Base-by-base conservation (phyloP, 2,329 filamentous ascomycete species). In the Stachybotrys echinatus region DNA sequence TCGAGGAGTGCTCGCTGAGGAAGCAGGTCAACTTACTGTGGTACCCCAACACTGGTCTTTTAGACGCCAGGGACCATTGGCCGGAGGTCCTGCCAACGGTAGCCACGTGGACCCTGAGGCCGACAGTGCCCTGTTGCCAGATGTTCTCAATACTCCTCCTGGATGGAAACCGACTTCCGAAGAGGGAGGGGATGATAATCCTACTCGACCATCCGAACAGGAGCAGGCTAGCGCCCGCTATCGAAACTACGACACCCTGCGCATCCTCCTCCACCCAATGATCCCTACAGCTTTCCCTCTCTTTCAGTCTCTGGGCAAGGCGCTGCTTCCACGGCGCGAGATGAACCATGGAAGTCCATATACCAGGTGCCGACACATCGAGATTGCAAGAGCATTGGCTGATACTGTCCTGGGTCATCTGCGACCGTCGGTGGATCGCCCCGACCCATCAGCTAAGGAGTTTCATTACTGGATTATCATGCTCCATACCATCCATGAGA, bases 391-490 rank as follows among this genome's bases (percentile, higher is more conserved):
- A 53, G 83, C 88, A 21, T 75, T 97, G 55, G 88, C 88, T 3
- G 76, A 84, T 51, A 83, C 85, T 23, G 75, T 90, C 39, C 71
- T 94, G 45, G 74, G 79, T 39, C 86, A 92, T 59, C 69, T 95
- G 31, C 74, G 80, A 31, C 57, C 71, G 8, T 68, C 73, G 38
- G 60, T 74, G 27, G 65, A 70, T 12, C 71, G 66, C 12, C 61
- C 69, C 8, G 70, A 74, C 50, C 74, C 75, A 20, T 79, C 77
- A 17, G 71, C 75, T 1, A 82, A 86, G 54, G 83, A 88, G 58
- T 88, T 89, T 60, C 83, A 87, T 22, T 94, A 94, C 63, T 89
- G 88, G 76, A 88, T 92, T 52, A 84, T 91, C 49, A 86, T 91
- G 65, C 72, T 96, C 18, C 85, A 89, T 50, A 85, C 87, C 0